phyloP scores from a whole-genome alignment of 2,329 filamentous ascomycete species.

The Diaporthe australafricana region DNA sequence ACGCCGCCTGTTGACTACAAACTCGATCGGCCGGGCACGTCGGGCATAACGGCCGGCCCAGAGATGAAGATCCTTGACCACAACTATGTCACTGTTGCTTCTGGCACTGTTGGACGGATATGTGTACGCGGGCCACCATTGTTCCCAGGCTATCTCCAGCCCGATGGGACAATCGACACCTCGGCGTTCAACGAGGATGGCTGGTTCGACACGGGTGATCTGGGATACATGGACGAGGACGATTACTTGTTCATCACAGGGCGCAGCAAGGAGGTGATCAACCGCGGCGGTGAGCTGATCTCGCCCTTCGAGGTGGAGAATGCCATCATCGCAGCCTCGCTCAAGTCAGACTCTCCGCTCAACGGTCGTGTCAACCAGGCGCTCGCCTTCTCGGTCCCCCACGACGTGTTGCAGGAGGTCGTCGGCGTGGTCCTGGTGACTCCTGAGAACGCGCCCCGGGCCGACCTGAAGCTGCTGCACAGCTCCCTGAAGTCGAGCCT shows the following conservation, averaged over 20 bases:
- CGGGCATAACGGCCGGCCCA: slow-evolving; percentile 86
- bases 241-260: slow-evolving; percentile 89
- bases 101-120: slow-evolving; percentile 82
- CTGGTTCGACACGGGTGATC: slow-evolving; percentile 90
- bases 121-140: slow-evolving; percentile 86
- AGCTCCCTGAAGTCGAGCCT: slow-evolving; percentile 58
- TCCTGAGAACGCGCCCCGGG: slow-evolving; percentile 16
- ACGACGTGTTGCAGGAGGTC: slow-evolving; percentile 35
- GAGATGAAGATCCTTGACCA: slow-evolving; percentile 82
- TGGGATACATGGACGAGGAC: slow-evolving; percentile 83
- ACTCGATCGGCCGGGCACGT: slow-evolving; percentile 72
- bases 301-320: slow-evolving; percentile 91
- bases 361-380: slow-evolving; percentile 24
- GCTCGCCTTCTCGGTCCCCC: slow-evolving; percentile 31
- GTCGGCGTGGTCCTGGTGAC: slow-evolving; percentile 34
- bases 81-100: slow-evolving; percentile 74
- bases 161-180: slow-evolving; percentile 79
- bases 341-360: slow-evolving; percentile 25
- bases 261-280: slow-evolving; percentile 94
- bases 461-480: slow-evolving; percentile 61
- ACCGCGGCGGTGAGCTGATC: slow-evolving; percentile 91
- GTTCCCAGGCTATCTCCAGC: slow-evolving; percentile 84
- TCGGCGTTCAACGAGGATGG: slow-evolving; percentile 79
- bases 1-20: slow-evolving; percentile 80
- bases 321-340: slow-evolving; percentile 43